Evolutionary conservation across 2,329 filamentous ascomycete genomes (phyloP).

Genomic region (Scortechinia acanthostroma): DNA sequence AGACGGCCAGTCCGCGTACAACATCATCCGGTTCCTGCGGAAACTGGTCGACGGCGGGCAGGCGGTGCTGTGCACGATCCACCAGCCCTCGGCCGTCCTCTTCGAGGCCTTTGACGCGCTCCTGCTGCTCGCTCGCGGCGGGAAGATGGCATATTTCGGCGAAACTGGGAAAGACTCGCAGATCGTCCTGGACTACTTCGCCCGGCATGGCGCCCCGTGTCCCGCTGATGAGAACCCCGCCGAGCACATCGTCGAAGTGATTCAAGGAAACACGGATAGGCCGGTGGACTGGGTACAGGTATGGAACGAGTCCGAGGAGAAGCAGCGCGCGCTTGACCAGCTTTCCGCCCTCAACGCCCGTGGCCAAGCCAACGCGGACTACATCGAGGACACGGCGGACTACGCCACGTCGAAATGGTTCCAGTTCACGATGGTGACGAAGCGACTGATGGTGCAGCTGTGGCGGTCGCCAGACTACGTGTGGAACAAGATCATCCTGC

Average conservation of each 20-base stretch:
- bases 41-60: constrained; percentile 51
- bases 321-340: constrained; percentile 40
- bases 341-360: constrained; percentile 38
- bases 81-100: constrained; percentile 54
- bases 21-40: constrained; percentile 32
- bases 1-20: constrained; percentile 29
- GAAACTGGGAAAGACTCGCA: constrained; percentile 45
- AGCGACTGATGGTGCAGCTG: constrained; percentile 18
- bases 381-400: constrained; percentile 32
- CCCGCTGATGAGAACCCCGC: constrained; percentile 29
- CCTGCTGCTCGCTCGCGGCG: constrained; percentile 53
- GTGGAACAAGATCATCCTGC: constrained; percentile 34
- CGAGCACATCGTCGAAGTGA: constrained; percentile 33
- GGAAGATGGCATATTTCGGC: constrained; percentile 60
- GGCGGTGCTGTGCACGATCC: constrained; percentile 61
- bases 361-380: background rate
- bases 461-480: constrained; percentile 28
- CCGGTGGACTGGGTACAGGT: constrained; percentile 28
- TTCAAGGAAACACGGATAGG: constrained; percentile 37
- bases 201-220: constrained; percentile 31
- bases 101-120: constrained; percentile 64
- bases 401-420: constrained; percentile 27
- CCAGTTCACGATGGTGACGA: constrained; percentile 23
- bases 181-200: constrained; percentile 55
- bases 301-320: constrained; percentile 55